These are phyloP conservation scores for Phycomyces blakesleeanus DNA, from an alignment of 192 early-diverging fungal genomes.

Conservation along the genomic window DNA sequence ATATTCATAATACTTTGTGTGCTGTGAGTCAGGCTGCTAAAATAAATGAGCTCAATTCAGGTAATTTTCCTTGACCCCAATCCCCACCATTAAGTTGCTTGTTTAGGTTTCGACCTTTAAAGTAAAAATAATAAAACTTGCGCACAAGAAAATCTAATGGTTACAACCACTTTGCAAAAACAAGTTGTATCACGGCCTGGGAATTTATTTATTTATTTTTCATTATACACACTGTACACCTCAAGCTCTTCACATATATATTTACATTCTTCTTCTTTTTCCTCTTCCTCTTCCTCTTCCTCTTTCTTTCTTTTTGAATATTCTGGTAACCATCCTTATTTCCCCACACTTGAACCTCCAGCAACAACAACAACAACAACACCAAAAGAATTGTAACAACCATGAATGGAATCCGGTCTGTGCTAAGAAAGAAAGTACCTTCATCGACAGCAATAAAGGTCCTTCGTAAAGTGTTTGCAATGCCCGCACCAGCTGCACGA, in stretches of 20 bases:
- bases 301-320: not conserved
- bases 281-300: not conserved
- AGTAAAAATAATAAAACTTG: too few species aligned
- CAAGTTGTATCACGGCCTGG: too few species aligned
- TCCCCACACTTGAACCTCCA: not conserved
- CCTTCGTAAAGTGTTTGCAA: conserved; percentile 31
- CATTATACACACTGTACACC: too few species aligned
- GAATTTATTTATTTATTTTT: not conserved
- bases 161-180: not conserved
- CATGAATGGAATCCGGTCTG: conserved; percentile 27
- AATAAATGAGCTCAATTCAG: too few species aligned
- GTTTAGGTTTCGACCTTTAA: too few species aligned
- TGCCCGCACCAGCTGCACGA: conserved; percentile 35
- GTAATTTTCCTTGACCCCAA: too few species aligned
- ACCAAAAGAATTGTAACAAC: not conserved
- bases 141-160: not conserved
- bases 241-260: too few species aligned
- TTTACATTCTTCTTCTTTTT: conserved; percentile 4
- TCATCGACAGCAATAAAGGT: conserved; percentile 32
- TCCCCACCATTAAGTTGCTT: too few species aligned
- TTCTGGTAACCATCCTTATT: not conserved
- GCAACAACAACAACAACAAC: too few species aligned
- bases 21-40: too few species aligned
- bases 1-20: too few species aligned
- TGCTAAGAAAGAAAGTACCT: conserved; percentile 30